These are phyloP conservation scores for Salvia rosmarinus DNA, from an alignment of 257 asterid species.

Conservation along the genomic window DNA sequence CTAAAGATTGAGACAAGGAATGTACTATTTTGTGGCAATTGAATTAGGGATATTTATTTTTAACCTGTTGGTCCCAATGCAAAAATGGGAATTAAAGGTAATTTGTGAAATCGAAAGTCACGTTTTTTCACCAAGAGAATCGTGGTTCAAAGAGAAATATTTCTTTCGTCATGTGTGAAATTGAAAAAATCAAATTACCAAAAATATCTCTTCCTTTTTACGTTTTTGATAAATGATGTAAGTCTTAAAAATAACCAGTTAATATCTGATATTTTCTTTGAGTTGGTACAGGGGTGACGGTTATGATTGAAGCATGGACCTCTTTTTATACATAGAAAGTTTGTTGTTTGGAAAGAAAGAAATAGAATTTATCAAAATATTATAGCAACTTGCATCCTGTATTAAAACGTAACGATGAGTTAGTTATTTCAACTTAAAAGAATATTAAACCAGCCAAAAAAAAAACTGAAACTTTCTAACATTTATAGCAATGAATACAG, in stretches of 20 bases:
- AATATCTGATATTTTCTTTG: not conserved
- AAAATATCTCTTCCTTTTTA: not conserved
- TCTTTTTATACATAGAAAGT: too few relatives aligned
- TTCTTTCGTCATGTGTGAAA: not conserved
- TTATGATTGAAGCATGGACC: too few relatives aligned
- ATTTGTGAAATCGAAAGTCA: not conserved
- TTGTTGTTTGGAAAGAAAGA: too few relatives aligned
- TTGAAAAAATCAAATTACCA: not conserved
- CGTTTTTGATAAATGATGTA: not conserved
- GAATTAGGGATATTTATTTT: not conserved
- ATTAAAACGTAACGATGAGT: not conserved
- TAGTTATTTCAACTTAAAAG: not conserved
- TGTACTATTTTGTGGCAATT: slow-evolving; percentile 5
- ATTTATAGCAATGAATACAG: too few relatives aligned
- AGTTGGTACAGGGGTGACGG: too few relatives aligned
- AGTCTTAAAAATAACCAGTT: not conserved
- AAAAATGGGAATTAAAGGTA: slow-evolving; percentile 2
- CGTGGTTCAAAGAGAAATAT: not conserved
- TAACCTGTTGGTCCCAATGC: slow-evolving; percentile 1
- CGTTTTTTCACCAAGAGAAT: slow-evolving; percentile 20
- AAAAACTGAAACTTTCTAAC: too few relatives aligned
- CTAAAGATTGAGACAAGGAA: not conserved
- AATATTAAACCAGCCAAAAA: not conserved
- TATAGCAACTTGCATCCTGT: not conserved
- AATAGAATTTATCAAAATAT: not conserved